Base-by-base conservation (phyloP, 768 basidiomycete species). In the Rhodotorula toruloides region DNA sequence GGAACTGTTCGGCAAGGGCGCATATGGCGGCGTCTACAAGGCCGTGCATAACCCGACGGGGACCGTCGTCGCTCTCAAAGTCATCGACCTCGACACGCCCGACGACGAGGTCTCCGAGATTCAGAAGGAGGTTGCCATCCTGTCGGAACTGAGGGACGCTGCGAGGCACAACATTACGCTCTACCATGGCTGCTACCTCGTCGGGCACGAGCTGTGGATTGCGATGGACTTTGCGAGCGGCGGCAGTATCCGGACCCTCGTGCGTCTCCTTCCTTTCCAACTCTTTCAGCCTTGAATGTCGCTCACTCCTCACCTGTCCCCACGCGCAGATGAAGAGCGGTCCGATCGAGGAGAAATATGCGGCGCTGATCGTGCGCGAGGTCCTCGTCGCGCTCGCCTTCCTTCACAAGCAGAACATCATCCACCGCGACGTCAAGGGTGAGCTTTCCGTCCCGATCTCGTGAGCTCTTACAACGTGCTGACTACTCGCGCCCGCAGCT, bases 171-270 rank as follows among this genome's bases (percentile, higher is more conserved):
- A 82, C 63, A 85, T 96, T 74, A 97, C 90, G 31, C 84, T 90
- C 74, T 99, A 99, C 80, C 96, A 87, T 78, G 94, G 91, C n/a
- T 96, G 91, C 79, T 87, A 89, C 79, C 83, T 96, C 76, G 89
- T 94, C 75, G 93, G 92, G 0, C 89, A 91, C 36, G 88, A 90
- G 54, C 91, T 99, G 16, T 99, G 96, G 93, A 98, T 99, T 72
- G 90, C 87, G 43, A 99, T 99, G 96, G 96, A 99, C 77, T 86
- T 87, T 73, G 96, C 96, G 13, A 87, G 91, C 69, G 94, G 94
- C 10, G 96, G 96, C 12, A 93, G 90, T 75, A 90, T 97, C 11
- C 82, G 90, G 52, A 89, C 91, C 4, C 82, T 99, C 72, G 81
- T 81, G 57, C 71, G 79, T 73, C 27, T 31, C 13, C 29, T 10